Evolutionary conservation across 2,329 filamentous ascomycete genomes (phyloP).

Genomic region (Apiospora arundinis): DNA sequence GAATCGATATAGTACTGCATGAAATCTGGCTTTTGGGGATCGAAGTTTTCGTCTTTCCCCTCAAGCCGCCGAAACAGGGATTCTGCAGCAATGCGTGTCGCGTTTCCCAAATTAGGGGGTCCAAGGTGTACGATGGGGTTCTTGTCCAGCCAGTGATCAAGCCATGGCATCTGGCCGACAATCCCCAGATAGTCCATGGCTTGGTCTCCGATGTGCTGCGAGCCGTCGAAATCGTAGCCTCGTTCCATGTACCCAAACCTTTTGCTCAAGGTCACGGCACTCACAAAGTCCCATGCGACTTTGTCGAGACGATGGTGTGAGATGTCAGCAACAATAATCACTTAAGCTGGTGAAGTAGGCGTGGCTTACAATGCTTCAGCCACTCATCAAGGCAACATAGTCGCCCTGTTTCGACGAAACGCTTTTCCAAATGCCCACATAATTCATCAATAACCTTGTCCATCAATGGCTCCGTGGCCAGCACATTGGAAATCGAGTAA

Average conservation of each 20-base stretch:
- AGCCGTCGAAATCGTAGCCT: conserved; percentile 45
- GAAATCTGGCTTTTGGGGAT: conserved; percentile 34
- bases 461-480: conserved; percentile 35
- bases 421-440: conserved; percentile 34
- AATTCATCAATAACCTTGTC: conserved; percentile 37
- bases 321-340: background rate
- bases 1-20: conserved; percentile 44
- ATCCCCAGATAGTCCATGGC: conserved; percentile 43
- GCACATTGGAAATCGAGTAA: conserved; percentile 34
- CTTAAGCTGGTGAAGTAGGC: background rate
- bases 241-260: conserved; percentile 49
- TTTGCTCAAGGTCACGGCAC: conserved; percentile 45
- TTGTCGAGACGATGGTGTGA: background rate
- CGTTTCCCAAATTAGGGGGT: conserved; percentile 32
- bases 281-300: conserved; percentile 50
- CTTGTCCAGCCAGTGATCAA: conserved; percentile 39
- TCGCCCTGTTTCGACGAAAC: conserved; percentile 31
- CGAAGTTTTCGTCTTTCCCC: conserved; percentile 24
- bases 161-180: conserved; percentile 36
- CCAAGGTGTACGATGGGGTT: conserved; percentile 37
- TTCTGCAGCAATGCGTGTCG: conserved; percentile 30
- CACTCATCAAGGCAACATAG: background rate
- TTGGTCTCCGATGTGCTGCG: conserved; percentile 36
- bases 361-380: background rate
- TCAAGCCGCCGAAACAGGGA: conserved; percentile 28